These are phyloP conservation scores for Pavlovales sp. DNA, from an alignment of 208 protist species.

Conservation along the genomic window DNA sequence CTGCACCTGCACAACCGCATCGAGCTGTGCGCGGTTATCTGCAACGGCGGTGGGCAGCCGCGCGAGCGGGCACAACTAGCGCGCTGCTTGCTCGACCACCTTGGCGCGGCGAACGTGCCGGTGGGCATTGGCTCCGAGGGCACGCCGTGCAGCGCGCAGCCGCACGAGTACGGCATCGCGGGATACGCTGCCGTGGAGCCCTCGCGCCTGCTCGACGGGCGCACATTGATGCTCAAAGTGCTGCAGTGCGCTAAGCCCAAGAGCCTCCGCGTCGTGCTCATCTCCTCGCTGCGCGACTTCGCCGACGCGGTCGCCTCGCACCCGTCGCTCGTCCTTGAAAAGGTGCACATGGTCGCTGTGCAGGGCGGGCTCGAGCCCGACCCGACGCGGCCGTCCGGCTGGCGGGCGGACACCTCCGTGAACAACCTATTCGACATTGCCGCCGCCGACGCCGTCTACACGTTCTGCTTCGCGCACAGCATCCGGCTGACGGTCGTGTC, in stretches of 20 bases:
- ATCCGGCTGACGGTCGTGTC: not conserved
- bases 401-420: not conserved
- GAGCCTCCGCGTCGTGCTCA: not conserved
- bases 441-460: not conserved
- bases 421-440: not conserved
- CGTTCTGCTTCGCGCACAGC: not conserved
- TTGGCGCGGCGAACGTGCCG: not conserved
- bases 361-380: not conserved
- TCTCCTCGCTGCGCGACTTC: not conserved
- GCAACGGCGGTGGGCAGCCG: not conserved
- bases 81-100: not conserved
- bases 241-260: too few relatives aligned
- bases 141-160: not conserved
- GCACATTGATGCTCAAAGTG: too few relatives aligned
- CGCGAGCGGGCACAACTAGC: not conserved
- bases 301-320: not conserved
- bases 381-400: not conserved
- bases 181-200: not conserved
- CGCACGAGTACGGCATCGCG: not conserved
- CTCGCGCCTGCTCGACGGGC: not conserved
- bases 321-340: not conserved
- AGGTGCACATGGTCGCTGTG: not conserved
- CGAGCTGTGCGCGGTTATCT: not conserved
- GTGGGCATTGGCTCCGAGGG: not conserved
- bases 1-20: not conserved